These are phyloP conservation scores for Globisporangium orthogonon DNA, from an alignment of 352 stramenopile genomes.

Conservation along the genomic window DNA sequence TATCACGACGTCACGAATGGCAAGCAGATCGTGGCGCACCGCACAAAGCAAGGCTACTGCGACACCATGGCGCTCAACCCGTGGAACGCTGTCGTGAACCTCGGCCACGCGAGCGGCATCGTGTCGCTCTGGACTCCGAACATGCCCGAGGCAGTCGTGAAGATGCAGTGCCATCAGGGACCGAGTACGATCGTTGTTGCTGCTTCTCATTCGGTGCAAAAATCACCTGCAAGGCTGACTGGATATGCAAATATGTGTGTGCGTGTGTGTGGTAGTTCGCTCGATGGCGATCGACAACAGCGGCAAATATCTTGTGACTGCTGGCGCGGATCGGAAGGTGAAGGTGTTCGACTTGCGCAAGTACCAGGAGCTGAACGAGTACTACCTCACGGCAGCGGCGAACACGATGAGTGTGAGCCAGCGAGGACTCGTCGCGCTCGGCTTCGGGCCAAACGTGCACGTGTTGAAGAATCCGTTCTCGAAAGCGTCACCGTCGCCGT, in stretches of 20 bases:
- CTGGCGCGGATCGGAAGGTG: conserved; percentile 91
- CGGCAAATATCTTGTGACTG: conserved; percentile 96
- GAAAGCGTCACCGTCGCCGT: conserved; percentile 67
- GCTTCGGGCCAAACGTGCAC: conserved; percentile 89
- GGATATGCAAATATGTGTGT: not conserved
- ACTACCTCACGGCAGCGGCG: conserved; percentile 84
- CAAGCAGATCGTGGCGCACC: conserved; percentile 87
- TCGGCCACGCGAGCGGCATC: conserved; percentile 95
- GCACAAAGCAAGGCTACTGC: conserved; percentile 91
- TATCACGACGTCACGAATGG: conserved; percentile 97
- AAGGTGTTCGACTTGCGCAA: conserved; percentile 98
- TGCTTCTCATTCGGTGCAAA: conserved; percentile 1
- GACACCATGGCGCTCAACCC: conserved; percentile 94
- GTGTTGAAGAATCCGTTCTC: conserved; percentile 90
- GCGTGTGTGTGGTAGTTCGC: conserved; percentile 36
- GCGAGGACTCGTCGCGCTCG: conserved; percentile 91
- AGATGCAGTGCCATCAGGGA: conserved; percentile 96
- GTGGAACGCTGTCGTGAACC: conserved; percentile 94
- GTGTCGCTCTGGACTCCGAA: conserved; percentile 98
- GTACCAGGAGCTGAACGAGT: conserved; percentile 93
- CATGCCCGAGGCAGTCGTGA: conserved; percentile 91
- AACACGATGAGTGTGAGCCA: conserved; percentile 95
- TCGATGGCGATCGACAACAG: conserved; percentile 91
- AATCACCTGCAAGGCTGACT: not conserved
- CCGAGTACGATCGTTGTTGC: conserved; percentile 58